A percentile compares a stretch with the other conserved stretches of the same genome.
Conservation (phyloP, 257 asterid species). For the Scutellaria minor region DNA sequence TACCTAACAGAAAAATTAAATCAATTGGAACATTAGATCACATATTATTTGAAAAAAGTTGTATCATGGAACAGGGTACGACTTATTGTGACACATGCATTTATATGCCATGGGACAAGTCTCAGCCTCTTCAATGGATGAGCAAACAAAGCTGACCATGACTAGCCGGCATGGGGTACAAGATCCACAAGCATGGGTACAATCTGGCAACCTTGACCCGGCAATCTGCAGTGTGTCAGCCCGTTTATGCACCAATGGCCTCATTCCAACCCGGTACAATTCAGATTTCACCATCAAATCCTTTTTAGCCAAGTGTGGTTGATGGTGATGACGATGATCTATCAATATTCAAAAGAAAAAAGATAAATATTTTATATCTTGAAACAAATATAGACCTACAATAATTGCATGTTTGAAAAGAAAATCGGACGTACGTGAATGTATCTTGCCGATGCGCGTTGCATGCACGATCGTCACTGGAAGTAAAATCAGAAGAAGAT, state of each 20-base stretch:
- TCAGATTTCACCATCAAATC: conserved; percentile 15
- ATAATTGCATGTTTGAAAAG: neutral
- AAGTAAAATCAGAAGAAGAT: conserved; percentile 44
- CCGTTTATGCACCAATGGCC: conserved; percentile 39
- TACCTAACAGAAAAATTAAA: conserved; percentile 29
- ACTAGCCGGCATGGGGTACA: conserved; percentile 87
- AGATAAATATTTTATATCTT: neutral
- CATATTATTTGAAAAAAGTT: too few relatives aligned
- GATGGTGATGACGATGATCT: conserved; percentile 45
- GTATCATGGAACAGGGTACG: conserved; percentile 78
- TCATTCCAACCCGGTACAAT: conserved; percentile 17
- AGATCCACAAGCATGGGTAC: conserved; percentile 90
- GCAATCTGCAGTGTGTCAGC: conserved; percentile 55
- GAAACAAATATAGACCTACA: neutral
- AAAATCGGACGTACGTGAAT: conserved; percentile 42
- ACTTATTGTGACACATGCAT: conserved; percentile 88
- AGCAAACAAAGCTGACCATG: conserved; percentile 86
- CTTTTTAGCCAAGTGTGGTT: conserved; percentile 23
- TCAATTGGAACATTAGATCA: neutral
- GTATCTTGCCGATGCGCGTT: conserved; percentile 52
- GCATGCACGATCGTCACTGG: conserved; percentile 46
- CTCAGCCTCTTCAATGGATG: conserved; percentile 88
- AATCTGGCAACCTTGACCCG: conserved; percentile 84
- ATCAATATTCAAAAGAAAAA: neutral
- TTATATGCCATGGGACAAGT: conserved; percentile 89